These are phyloP conservation scores for Geosmithia putterillii DNA, from an alignment of 2,329 filamentous ascomycete genomes.

Conservation along the genomic window DNA sequence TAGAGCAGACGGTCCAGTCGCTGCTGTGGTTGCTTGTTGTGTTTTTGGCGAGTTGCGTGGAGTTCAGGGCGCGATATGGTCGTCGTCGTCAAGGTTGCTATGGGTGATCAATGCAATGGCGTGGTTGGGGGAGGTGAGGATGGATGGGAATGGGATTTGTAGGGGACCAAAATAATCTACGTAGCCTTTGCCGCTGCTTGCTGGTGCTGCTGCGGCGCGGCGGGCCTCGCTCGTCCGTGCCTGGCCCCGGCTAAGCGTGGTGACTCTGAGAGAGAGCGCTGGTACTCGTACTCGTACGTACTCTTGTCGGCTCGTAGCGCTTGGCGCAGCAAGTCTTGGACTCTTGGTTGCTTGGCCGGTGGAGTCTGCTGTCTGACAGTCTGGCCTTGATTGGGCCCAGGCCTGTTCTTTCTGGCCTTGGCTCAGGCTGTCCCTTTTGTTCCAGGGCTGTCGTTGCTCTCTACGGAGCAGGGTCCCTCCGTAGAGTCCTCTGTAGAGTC, in stretches of 20 bases:
- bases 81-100: neutral
- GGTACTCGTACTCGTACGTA: neutral
- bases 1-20: too few relatives aligned
- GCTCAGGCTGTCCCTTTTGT: neutral
- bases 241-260: neutral
- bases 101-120: neutral
- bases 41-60: neutral
- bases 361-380: neutral
- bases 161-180: neutral
- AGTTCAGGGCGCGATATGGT: neutral
- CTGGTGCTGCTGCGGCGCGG: too few relatives aligned
- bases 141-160: neutral
- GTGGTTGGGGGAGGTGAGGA: neutral
- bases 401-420: too few relatives aligned
- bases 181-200: neutral
- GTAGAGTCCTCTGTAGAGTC: too few relatives aligned
- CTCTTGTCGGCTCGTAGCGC: too few relatives aligned
- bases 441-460: too few relatives aligned
- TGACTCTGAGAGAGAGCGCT: neutral
- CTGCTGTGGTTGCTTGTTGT: too few relatives aligned
- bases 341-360: too few relatives aligned
- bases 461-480: too few relatives aligned
- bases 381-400: neutral
- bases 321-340: too few relatives aligned
- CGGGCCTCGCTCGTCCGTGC: neutral